Percentiles rank a stretch among this genome's conserved stretches.
These are phyloP conservation scores for Camelina neglecta DNA, from an alignment of 345 rosid species.

Conservation along the genomic window DNA sequence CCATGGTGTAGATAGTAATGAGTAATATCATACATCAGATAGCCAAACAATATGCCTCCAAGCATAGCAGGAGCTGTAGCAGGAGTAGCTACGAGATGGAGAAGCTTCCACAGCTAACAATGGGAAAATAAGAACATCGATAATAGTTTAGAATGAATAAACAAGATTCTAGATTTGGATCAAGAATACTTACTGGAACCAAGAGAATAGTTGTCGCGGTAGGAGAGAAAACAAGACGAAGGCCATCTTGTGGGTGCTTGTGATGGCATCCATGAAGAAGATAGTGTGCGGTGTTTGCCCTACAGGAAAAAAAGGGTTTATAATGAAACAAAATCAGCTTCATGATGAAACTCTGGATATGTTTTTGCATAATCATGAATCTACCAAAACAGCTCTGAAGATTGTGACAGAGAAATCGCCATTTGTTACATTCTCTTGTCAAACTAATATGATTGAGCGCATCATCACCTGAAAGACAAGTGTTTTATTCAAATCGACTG, in stretches of 20 bases:
- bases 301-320: conserved; percentile 2
- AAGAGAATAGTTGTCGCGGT: conserved; percentile 72
- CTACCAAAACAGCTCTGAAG: neutral
- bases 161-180: conserved; percentile 12
- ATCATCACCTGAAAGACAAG: conserved; percentile 92
- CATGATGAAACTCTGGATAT: neutral
- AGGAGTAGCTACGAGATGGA: conserved; percentile 55
- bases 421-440: neutral
- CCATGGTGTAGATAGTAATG: conserved; percentile 82
- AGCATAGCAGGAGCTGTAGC: conserved; percentile 64
- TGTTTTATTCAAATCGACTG: conserved; percentile 83
- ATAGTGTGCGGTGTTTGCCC: conserved; percentile 83
- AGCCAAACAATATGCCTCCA: conserved; percentile 72
- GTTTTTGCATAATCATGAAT: neutral
- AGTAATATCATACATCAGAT: conserved; percentile 69
- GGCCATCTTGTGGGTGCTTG: conserved; percentile 88
- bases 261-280: conserved; percentile 94
- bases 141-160: neutral
- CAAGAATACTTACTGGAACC: conserved; percentile 57
- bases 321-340: conserved; percentile 18
- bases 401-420: neutral
- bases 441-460: neutral
- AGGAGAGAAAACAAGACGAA: conserved; percentile 88
- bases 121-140: neutral
- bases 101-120: conserved; percentile 59